phyloP scores from a whole-genome alignment of 306 rosid genomes.

The Vigna hirtella region DNA sequence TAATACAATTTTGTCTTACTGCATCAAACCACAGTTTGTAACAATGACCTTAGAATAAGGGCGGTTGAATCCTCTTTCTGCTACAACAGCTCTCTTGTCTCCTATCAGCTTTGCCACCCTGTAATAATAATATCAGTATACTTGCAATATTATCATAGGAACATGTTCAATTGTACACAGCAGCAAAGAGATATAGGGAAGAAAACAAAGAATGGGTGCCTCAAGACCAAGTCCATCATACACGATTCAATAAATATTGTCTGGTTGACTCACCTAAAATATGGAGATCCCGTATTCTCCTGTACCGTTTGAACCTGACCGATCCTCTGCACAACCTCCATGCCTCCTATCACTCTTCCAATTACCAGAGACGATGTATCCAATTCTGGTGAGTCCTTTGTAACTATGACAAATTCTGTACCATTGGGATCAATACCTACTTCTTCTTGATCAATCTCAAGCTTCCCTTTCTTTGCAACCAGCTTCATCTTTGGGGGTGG shows the following conservation, averaged over 20 bases:
- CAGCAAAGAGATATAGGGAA: background rate
- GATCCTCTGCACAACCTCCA: slow-evolving; percentile 73
- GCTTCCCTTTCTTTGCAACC: slow-evolving; percentile 81
- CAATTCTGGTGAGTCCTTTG: slow-evolving; percentile 76
- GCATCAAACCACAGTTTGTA: slow-evolving; percentile 70
- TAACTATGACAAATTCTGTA: slow-evolving; percentile 72
- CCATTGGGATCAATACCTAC: slow-evolving; percentile 75
- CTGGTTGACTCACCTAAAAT: slow-evolving; percentile 68
- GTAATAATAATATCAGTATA: slow-evolving; percentile 33
- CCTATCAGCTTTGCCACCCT: slow-evolving; percentile 96
- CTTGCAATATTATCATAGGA: background rate
- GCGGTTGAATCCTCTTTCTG: slow-evolving; percentile 90
- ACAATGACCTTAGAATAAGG: slow-evolving; percentile 73
- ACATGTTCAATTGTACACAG: slow-evolving; percentile 5
- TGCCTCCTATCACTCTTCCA: slow-evolving; percentile 68
- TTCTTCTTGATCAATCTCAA: slow-evolving; percentile 86
- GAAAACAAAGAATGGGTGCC: background rate
- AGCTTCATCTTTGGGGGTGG: slow-evolving; percentile 82
- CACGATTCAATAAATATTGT: slow-evolving; percentile 36
- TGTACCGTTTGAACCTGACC: slow-evolving; percentile 77
- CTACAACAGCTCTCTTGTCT: slow-evolving; percentile 85
- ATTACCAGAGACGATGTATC: slow-evolving; percentile 59
- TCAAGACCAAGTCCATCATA: slow-evolving; percentile 7
- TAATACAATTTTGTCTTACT: slow-evolving; percentile 36
- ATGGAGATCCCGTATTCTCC: slow-evolving; percentile 82